These are phyloP conservation scores for Protea cynaroides DNA, from an alignment of 164 flowering plant genomes.

Conservation along the genomic window DNA sequence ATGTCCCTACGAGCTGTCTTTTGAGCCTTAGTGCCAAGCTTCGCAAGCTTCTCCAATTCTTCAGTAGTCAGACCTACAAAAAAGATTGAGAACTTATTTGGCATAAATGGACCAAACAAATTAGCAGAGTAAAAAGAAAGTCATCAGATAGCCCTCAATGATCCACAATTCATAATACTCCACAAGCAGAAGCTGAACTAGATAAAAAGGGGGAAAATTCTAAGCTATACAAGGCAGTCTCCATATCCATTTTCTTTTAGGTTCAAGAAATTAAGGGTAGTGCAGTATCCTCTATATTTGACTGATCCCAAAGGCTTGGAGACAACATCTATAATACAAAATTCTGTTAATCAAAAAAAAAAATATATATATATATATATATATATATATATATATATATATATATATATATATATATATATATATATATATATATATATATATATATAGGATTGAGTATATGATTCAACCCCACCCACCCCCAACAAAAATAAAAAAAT, in stretches of 20 bases:
- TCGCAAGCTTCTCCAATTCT: conserved; percentile 73
- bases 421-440: no score
- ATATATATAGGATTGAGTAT: no score
- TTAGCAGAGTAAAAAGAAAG: neutral
- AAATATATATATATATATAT: no score
- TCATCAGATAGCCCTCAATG: neutral
- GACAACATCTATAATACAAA: no score
- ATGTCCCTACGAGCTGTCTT: conserved; percentile 98
- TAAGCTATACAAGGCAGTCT: neutral
- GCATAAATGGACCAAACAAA: neutral
- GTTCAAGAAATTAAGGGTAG: no score
- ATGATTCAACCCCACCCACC: no score
- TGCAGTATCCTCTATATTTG: no score
- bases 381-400: no score
- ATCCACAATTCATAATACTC: neutral
- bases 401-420: no score
- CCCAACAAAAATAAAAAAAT: no score
- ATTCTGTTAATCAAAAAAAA: no score
- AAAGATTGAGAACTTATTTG: neutral
- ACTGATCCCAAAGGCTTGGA: no score
- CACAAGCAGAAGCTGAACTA: neutral
- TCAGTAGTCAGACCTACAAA: conserved; percentile 56
- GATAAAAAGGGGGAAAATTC: neutral
- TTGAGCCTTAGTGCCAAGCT: conserved; percentile 53
- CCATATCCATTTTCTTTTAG: neutral